These are phyloP conservation scores for Phialophora chinensis DNA, from an alignment of 2,329 filamentous ascomycete species.

Conservation along the genomic window DNA sequence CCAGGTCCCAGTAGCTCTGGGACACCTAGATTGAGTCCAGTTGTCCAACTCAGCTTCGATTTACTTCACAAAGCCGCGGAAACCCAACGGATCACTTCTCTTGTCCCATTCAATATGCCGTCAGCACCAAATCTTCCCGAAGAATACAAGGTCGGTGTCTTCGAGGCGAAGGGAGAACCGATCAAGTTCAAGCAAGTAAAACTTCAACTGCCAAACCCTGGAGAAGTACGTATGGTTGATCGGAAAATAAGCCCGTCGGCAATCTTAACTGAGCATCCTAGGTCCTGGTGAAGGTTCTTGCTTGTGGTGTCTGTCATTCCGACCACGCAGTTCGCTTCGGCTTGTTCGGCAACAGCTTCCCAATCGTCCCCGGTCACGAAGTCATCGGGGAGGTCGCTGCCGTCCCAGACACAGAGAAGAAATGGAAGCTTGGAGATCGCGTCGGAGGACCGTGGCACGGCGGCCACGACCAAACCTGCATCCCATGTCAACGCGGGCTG, in stretches of 20 bases:
- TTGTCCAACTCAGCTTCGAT: neutral
- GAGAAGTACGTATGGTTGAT: conserved; percentile 56
- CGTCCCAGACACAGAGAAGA: conserved; percentile 62
- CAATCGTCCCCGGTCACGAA: conserved; percentile 73
- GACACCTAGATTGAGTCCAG: neutral
- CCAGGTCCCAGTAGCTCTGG: neutral
- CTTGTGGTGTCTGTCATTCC: conserved; percentile 74
- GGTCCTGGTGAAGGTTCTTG: conserved; percentile 70
- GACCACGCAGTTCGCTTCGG: conserved; percentile 60
- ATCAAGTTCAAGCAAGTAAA: conserved; percentile 65
- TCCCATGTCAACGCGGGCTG: conserved; percentile 65
- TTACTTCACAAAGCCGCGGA: conserved; percentile 3
- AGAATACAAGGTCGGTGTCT: conserved; percentile 70
- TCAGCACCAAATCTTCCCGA: conserved; percentile 57
- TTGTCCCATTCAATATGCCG: conserved; percentile 19
- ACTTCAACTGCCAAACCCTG: conserved; percentile 61
- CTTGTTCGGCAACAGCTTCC: conserved; percentile 62
- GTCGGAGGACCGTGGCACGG: conserved; percentile 74
- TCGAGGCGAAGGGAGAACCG: conserved; percentile 59
- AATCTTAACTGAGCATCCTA: conserved; percentile 3
- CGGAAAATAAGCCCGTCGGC: neutral
- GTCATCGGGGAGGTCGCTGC: conserved; percentile 70
- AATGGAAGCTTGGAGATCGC: conserved; percentile 68
- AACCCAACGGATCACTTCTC: neutral
- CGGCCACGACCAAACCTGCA: conserved; percentile 62